Percentiles rank a stretch among this genome's conserved stretches.
phyloP scores from a whole-genome alignment of 140 eudicot genomes.

The Cichorium intybus region DNA sequence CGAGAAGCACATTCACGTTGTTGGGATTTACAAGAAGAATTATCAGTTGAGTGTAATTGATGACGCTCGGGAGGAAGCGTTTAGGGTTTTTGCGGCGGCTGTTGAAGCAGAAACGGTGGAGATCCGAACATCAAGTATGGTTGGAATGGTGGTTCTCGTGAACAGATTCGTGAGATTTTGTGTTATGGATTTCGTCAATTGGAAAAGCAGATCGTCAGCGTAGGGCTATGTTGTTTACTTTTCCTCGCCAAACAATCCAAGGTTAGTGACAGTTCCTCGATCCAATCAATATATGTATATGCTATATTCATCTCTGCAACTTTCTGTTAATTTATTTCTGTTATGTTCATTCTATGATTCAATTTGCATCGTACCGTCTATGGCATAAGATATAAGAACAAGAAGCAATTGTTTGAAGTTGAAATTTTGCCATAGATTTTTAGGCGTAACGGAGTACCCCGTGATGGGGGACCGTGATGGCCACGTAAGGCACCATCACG shows the following conservation, averaged over 20 bases:
- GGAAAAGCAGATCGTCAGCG: background rate
- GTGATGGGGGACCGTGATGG: no score
- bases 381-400: no score
- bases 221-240: slow-evolving; percentile 43
- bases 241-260: slow-evolving; percentile 30
- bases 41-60: slow-evolving; percentile 29
- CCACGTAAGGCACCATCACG: no score
- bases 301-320: background rate
- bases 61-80: slow-evolving; percentile 32
- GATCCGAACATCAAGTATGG: slow-evolving; percentile 39
- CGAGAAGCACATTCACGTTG: slow-evolving; percentile 4
- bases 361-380: no score
- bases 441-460: no score
- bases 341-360: background rate
- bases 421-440: no score
- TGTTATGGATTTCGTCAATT: slow-evolving; percentile 36
- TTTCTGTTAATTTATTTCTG: no score
- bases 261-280: slow-evolving; percentile 20
- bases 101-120: slow-evolving; percentile 42
- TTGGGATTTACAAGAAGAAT: slow-evolving; percentile 28
- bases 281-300: background rate
- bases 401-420: no score
- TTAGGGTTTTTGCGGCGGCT: slow-evolving; percentile 38
- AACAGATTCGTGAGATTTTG: slow-evolving; percentile 38
- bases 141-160: slow-evolving; percentile 57